Base-by-base conservation (phyloP, 805 yeast genomes). In the Phaffomyces antillensis region DNA sequence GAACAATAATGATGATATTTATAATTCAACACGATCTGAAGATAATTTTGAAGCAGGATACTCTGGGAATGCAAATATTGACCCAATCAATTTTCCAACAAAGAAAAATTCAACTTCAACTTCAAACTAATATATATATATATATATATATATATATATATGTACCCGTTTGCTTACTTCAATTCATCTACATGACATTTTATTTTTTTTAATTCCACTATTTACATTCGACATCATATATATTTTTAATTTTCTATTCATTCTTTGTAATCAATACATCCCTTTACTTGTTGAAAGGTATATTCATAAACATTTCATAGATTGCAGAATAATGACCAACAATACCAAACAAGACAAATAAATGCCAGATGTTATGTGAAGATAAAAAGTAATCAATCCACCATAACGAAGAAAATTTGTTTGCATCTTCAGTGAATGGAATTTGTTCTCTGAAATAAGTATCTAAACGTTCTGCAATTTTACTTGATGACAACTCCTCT, bases 351-450 rank as follows among this genome's bases (percentile, higher is more conserved):
- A 93, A 75, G 28, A 93, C 99, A 59, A 85, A 87, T 12, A 88
- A 61, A 65, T 91, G 99, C 99, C 99, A 91, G 28, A 91, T 70
- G 57, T 89, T 90, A 63, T 91, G 99, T 33, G 96, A 86, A 36
- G 79, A 75, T 43, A 81, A 70, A 25, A 76, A 62, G 61, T 83
- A 85, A 54, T 86, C 93, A 15, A 81, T 81, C 91, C 96, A 89
- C 91, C 84, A 91, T 18, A 85, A 61, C 1, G 88, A 79, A 32
- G 65, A 55, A 43, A 81, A 71, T 15, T 66, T 68, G 3, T 63
- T 53, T 36, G 61, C 54, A 24, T 58, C 44, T 11, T 53, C 55
- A 20, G 70, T 61, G 30, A 48, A 37, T 2, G 63, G 62, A 7
- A 80, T 81, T 6, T 51, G 42, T 30, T 63, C 62, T 43, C 70